phyloP scores from a whole-genome alignment of 176 grass and related monocot species.

The Olyra latifolia region DNA sequence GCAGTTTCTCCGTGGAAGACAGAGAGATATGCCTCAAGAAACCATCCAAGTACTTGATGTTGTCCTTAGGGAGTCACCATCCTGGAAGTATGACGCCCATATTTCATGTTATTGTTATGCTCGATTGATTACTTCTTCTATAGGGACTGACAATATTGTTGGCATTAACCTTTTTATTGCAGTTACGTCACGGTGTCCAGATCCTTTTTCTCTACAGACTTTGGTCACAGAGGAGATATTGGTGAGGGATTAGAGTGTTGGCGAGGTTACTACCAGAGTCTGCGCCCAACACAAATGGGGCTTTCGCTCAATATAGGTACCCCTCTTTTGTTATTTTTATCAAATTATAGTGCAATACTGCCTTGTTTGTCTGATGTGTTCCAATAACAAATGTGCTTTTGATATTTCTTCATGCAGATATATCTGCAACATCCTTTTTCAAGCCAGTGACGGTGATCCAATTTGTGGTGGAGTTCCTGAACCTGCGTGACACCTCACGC shows the following conservation, averaged over 20 bases:
- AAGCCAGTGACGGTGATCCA: conserved; percentile 59
- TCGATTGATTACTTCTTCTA: neutral
- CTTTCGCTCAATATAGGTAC: conserved; percentile 79
- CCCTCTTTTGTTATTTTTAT: neutral
- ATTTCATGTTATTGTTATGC: neutral
- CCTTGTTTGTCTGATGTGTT: neutral
- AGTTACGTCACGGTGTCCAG: conserved; percentile 71
- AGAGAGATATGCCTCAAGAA: conserved; percentile 84
- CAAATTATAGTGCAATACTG: neutral
- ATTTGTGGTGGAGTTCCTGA: conserved; percentile 58
- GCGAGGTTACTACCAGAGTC: conserved; percentile 93
- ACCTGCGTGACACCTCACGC: conserved; percentile 35
- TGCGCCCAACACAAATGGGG: conserved; percentile 86
- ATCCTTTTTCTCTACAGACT: conserved; percentile 78
- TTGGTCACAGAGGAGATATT: conserved; percentile 57
- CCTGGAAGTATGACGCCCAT: conserved; percentile 39
- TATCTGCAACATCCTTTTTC: conserved; percentile 84
- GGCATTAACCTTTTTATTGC: conserved; percentile 8
- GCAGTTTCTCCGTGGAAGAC: conserved; percentile 53
- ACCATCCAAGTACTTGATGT: conserved; percentile 87
- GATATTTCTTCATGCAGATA: conserved; percentile 51
- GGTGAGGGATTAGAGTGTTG: conserved; percentile 84
- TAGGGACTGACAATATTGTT: neutral
- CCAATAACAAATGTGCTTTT: neutral
- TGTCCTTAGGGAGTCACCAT: conserved; percentile 80